Evolutionary conservation across 352 stramenopile species (phyloP).

Genomic region (Phytophthora rubi): DNA sequence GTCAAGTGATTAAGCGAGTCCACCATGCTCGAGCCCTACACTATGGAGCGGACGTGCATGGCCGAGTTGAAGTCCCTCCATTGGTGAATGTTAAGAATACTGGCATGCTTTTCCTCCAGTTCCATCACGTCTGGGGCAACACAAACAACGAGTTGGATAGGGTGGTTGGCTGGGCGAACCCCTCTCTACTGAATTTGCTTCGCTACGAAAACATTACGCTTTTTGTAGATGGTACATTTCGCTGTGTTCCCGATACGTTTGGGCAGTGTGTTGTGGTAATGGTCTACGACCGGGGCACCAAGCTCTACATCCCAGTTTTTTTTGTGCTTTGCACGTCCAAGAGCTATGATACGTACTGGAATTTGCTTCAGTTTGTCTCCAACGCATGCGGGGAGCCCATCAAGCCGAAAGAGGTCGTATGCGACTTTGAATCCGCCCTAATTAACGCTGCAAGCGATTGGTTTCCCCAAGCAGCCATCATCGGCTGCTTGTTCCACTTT

Average conservation of each 20-base stretch:
- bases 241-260: too few species aligned
- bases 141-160: conserved; percentile 4
- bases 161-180: conserved; percentile 14
- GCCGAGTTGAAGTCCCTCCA: conserved; percentile 6
- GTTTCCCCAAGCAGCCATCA: too few species aligned
- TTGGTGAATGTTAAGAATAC: conserved; percentile 10
- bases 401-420: conserved; percentile 7
- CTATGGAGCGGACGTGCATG: conserved; percentile 7
- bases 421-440: conserved; percentile 8
- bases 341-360: conserved; percentile 15
- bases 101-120: conserved; percentile 2
- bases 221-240: too few species aligned
- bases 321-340: conserved; percentile 3
- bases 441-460: too few species aligned
- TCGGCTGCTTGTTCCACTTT: too few species aligned
- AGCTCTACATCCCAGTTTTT: too few species aligned
- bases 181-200: too few species aligned
- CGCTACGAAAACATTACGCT: conserved; percentile 1
- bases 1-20: conserved; percentile 8
- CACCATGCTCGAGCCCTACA: conserved; percentile 4
- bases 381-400: conserved; percentile 9
- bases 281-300: too few species aligned
- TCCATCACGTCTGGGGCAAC: conserved; percentile 8
- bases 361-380: conserved; percentile 7
- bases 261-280: conserved; percentile 11